Base-by-base conservation (phyloP, 208 protist species). In the Balamuthia mandrillaris region DNA sequence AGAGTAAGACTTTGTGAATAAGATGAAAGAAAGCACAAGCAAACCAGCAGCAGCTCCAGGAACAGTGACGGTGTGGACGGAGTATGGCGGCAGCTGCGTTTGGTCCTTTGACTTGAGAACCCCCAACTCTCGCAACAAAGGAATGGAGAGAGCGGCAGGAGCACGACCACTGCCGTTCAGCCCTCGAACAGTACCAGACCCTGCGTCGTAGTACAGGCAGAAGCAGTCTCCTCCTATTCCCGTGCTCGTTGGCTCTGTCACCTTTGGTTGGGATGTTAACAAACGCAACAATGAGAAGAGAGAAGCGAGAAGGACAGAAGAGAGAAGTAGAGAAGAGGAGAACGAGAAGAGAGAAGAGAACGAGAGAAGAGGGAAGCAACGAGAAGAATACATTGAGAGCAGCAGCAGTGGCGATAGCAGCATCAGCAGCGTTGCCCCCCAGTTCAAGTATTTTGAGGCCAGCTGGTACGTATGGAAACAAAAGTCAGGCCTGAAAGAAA, bases 161-260 rank as follows among this genome's bases (percentile, higher is more conserved):
- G 84, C 58, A 41, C 91, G 74, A 4, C 91, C 92, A 41, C 44
- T 87, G 9, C 92, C 92, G 63, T 93, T 93, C 21, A 94, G 78
- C 16, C 77, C 91, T 21, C 7, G 42, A 16, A 95, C 87, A 12
- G 47, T 75, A 21, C 85, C 58, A 0, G 42, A 87, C 12, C 60
- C 77, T 1, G 51, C 68, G 63, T 89, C 61, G 49, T 70, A 95
- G 74, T 84, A 92, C 5, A 95, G 75, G 4, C 61, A 72, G 75
- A 95, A 95, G 21, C 39, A 65, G 52, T 95, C 93, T 24, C 93
- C 93, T 27, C 92, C 93, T 5, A 95, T 86, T 14, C 93, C 91
- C n/a, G 91, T 94, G 45, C 52, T 82, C 18, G 84, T 81, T 1
- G 88, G 86, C 75, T 91, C 88, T 9, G 75, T 51, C 24, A 89